phyloP scores from a whole-genome alignment of 1,284 basidiomycete genomes.

The Pulveroboletus sp. region DNA sequence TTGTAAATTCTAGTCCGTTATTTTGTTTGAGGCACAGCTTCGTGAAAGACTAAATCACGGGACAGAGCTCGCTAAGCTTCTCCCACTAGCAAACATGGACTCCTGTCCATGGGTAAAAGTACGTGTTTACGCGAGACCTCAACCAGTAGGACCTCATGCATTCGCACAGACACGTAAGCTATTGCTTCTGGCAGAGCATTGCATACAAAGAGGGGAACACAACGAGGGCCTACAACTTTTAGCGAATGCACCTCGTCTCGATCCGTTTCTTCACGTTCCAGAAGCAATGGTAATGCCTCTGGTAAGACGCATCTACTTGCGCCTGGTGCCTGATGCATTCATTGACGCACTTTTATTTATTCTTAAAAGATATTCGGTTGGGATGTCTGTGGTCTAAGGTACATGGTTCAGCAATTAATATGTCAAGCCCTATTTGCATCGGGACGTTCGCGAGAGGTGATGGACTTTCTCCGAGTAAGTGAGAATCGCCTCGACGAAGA shows the following conservation, averaged over 20 bases:
- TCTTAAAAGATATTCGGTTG: conserved; percentile 10
- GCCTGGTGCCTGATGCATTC: neutral
- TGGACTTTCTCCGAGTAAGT: neutral
- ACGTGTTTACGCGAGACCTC: neutral
- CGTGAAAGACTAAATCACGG: neutral
- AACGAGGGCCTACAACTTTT: neutral
- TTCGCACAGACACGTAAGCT: neutral
- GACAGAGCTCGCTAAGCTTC: neutral
- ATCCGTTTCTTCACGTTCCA: neutral
- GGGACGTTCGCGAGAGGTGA: neutral
- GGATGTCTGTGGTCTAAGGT: neutral
- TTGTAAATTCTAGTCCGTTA: neutral
- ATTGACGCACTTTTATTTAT: neutral
- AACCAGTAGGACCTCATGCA: neutral
- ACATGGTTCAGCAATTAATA: neutral
- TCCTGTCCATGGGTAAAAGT: neutral
- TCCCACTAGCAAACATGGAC: neutral
- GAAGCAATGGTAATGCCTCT: neutral
- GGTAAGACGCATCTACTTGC: neutral
- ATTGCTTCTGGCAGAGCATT: neutral
- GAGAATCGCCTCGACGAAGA: neutral
- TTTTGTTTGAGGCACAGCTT: neutral
- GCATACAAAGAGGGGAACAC: neutral
- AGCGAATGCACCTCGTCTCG: neutral
- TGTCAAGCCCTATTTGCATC: neutral